Evolutionary conservation across 331 rosid species (phyloP), one percentile per base, ranked within the genome.

Genomic region (Saraca asoca): DNA sequence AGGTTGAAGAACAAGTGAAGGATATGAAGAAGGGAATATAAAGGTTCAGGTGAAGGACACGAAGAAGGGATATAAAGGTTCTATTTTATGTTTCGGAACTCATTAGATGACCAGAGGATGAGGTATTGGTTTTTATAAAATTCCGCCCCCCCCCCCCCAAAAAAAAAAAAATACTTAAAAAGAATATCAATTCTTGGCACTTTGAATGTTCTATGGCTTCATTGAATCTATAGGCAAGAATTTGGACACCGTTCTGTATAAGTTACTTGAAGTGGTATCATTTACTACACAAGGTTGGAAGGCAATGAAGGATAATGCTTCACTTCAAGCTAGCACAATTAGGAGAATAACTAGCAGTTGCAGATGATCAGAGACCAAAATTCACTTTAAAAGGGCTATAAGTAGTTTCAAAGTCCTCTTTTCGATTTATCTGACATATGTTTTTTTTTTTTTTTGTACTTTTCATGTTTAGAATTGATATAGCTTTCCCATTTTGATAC

Each of bases 131-230:
- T 3, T 24, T 34, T 0, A 57, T 14, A 18, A 48, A 61, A 41
- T 18, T 24, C 3, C n/a, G n/a, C n/a, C n/a, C n/a, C n/a, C n/a
- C n/a, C n/a, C n/a, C n/a, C 31, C 39, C 14, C 15, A 42, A 0
- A 48, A 39, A 59, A 70, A 15, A 18, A 9, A 50, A n/a, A 5
- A 35, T 45, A 12, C 71, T 8, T 14, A 7, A 2, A 34, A 18
- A 9, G 31, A 20, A 31, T n/a, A 65, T 37, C 2, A 39, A 51
- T 10, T 9, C 11, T 20, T 13, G 49, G 24, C 13, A 14, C 18
- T 35, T 17, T 63, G 65, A 53, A 54, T 54, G 65, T 12, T 61
- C 41, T 54, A 46, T 42, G 44, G 34, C 66, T 42, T 10, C 12
- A 42, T 10, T 9, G 12, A 11, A 37, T 37, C 12, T 11, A 1